Percentiles rank a stretch among this genome's conserved stretches.
Evolutionary conservation across 805 yeast genomes (phyloP).

Genomic region (Kuraishia borneana): DNA sequence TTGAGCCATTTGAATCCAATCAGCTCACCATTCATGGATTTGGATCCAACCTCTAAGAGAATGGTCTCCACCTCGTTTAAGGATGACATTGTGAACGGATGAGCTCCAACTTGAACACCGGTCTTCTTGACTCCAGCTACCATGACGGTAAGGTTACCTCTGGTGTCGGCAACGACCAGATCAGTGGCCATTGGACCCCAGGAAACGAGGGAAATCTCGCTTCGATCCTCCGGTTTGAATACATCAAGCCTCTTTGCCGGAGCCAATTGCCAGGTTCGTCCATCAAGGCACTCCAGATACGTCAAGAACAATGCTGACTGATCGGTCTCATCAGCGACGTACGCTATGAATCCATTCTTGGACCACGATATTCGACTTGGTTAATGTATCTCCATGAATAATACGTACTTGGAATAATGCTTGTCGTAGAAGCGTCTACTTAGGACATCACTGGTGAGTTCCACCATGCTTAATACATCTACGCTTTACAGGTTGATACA

Average conservation of each 20-base stretch:
- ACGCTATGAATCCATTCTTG: slow-evolving; percentile 75
- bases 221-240: slow-evolving; percentile 9
- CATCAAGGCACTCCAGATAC: slow-evolving; percentile 64
- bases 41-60: slow-evolving; percentile 11
- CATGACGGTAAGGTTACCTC: slow-evolving; percentile 53
- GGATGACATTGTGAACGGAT: slow-evolving; percentile 12
- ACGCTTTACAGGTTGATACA: not conserved
- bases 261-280: slow-evolving; percentile 70
- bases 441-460: not conserved
- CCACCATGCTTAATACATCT: not conserved
- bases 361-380: slow-evolving; percentile 48
- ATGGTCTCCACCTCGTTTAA: slow-evolving; percentile 31
- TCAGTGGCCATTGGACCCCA: slow-evolving; percentile 82
- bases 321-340: slow-evolving; percentile 21
- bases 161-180: slow-evolving; percentile 64
- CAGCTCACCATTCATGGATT: slow-evolving; percentile 24
- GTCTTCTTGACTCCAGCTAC: slow-evolving; percentile 36
- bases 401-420: not conserved
- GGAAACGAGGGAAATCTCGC: slow-evolving; percentile 30
- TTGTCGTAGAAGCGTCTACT: not conserved
- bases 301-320: slow-evolving; percentile 39
- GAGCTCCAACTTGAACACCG: slow-evolving; percentile 19
- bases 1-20: slow-evolving; percentile 64
- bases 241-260: slow-evolving; percentile 28
- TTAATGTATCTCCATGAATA: not conserved